Base-by-base conservation (phyloP, 306 rosid species). In the Phaseolus lunatus region DNA sequence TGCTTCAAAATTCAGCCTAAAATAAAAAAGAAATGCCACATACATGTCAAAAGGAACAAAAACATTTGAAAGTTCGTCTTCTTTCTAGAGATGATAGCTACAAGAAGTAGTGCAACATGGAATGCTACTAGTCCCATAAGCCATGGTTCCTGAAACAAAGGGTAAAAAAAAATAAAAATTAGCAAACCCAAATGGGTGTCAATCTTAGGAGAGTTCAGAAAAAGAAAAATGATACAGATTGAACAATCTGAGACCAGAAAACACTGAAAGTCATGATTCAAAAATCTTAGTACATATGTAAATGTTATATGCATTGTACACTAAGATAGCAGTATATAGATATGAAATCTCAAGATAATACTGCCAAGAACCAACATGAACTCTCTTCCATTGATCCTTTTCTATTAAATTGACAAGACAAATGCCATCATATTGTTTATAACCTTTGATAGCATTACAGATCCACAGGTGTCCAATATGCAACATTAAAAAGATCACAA, bases 121-220 rank as follows among this genome's bases (percentile, higher is more conserved):
- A 86, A 77, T 35, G 86, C 85, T 62, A 88, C 27, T 67, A 95
- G 85, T 52, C 94, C 85, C 35, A 88, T 66, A 67, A 95, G 77
- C 96, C 96, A 95, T 58, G 97, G 97, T 74, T 95, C 99, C 97
- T 95, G 91, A 72, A 80, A 56, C 61, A 37, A 56, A 33, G 45
- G 27, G 49, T 37, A 27, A 81, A 66, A 27, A 63, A 66, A n/a
- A n/a, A n/a, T n/a, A 31, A 73, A 59, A 18, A 35, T 57, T 50
- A 67, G 70, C 62, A 67, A 5, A 35, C 16, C 16, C 14, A 35
- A 33, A 7, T 47, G 71, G 33, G 37, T 73, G 61, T 15, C 23
- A 63, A 35, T 44, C 18, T 14, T 49, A 39, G 65, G 64, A 19
- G 59, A 66, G 7, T 52, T 20, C 74, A 33, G 59, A 56, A 19